Percentiles rank a stretch among this genome's conserved stretches.
Evolutionary conservation across 2,329 filamentous ascomycete species (phyloP).

Genomic region (Arthroderma sp.): DNA sequence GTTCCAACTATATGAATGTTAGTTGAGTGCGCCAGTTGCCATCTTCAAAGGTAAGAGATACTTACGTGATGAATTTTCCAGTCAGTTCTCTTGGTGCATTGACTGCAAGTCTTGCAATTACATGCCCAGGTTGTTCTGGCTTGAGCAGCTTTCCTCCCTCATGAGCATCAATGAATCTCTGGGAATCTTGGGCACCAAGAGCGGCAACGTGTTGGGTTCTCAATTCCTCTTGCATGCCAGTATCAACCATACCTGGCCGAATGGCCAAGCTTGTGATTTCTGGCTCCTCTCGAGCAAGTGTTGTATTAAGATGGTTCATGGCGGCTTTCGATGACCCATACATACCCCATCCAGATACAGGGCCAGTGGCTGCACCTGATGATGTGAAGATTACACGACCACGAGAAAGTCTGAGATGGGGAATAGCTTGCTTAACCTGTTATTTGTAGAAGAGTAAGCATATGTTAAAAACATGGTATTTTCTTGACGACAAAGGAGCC

Average conservation of each 20-base stretch:
- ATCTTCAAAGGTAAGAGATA: slow-evolving; percentile 10
- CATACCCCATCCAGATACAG: slow-evolving; percentile 61
- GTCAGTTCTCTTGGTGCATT: slow-evolving; percentile 53
- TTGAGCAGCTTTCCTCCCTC: slow-evolving; percentile 58
- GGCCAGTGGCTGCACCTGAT: slow-evolving; percentile 57
- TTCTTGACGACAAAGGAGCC: not conserved
- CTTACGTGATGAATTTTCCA: slow-evolving; percentile 51
- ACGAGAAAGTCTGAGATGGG: slow-evolving; percentile 51
- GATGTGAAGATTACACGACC: slow-evolving; percentile 68
- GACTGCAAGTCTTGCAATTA: slow-evolving; percentile 68
- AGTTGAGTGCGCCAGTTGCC: slow-evolving; percentile 9
- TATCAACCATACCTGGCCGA: slow-evolving; percentile 71
- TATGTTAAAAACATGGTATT: not conserved
- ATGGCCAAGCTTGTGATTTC: slow-evolving; percentile 60
- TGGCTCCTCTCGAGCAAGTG: slow-evolving; percentile 64
- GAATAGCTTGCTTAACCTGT: slow-evolving; percentile 58
- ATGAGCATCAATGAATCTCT: slow-evolving; percentile 57
- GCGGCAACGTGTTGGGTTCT: slow-evolving; percentile 50
- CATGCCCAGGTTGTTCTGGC: slow-evolving; percentile 72
- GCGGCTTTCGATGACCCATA: slow-evolving; percentile 79
- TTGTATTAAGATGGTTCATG: slow-evolving; percentile 62
- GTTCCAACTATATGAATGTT: slow-evolving; percentile 31
- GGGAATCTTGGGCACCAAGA: slow-evolving; percentile 34
- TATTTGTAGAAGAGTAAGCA: not conserved
- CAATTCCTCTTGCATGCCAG: slow-evolving; percentile 77